Conservation (phyloP, 2,329 filamentous ascomycete species). For the Pezicula carpinea region DNA sequence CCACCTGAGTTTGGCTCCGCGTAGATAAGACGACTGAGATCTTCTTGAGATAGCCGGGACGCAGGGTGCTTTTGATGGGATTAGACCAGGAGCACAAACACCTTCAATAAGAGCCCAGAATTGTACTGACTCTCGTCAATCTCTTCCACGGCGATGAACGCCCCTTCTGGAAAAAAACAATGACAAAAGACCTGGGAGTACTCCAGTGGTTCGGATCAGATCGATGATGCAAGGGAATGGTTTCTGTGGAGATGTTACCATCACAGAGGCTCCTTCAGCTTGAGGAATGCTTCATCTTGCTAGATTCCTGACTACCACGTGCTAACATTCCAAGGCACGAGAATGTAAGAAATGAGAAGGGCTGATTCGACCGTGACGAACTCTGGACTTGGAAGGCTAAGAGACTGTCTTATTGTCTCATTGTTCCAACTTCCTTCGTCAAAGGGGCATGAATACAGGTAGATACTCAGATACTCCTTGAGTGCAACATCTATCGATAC, state of each 20-base stretch:
- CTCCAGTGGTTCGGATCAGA: slow-evolving; percentile 15
- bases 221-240: slow-evolving; percentile 20
- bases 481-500: neutral
- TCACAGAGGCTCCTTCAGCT: slow-evolving; percentile 11
- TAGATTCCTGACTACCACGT: slow-evolving; percentile 7
- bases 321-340: slow-evolving; percentile 1
- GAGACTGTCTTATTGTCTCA: slow-evolving; percentile 3
- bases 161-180: slow-evolving; percentile 14
- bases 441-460: neutral
- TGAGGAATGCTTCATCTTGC: slow-evolving; percentile 27
- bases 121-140: slow-evolving; percentile 10
- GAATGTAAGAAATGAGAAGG: neutral
- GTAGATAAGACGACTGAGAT: slow-evolving; percentile 5
- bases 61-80: slow-evolving; percentile 19
- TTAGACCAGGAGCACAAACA: slow-evolving; percentile 12
- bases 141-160: slow-evolving; percentile 5
- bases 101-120: slow-evolving; percentile 7
- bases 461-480: neutral
- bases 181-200: slow-evolving; percentile 8
- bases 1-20: slow-evolving; percentile 1
- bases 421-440: slow-evolving; percentile 1
- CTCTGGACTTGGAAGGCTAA: neutral
- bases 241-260: slow-evolving; percentile 8
- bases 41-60: slow-evolving; percentile 9
- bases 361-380: neutral